These are phyloP conservation scores for Cytospora chrysosperma DNA, from an alignment of 2,329 filamentous ascomycete species.

Conservation along the genomic window DNA sequence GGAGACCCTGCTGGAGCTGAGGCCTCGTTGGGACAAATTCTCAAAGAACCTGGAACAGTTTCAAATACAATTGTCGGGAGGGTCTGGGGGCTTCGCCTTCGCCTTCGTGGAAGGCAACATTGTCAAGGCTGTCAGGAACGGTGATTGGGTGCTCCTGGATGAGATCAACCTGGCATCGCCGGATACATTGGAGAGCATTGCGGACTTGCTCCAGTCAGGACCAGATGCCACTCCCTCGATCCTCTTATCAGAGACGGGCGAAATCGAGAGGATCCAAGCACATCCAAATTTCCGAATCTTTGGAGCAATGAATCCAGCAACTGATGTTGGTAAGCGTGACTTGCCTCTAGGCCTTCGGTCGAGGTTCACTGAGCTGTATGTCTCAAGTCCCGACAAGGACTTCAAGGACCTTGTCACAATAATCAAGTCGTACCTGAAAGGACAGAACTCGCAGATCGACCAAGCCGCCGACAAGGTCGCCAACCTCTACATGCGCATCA, in stretches of 20 bases:
- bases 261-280: slow-evolving; percentile 83
- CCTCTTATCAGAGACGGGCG: slow-evolving; percentile 87
- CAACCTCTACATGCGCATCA: slow-evolving; percentile 83
- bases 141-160: slow-evolving; percentile 94
- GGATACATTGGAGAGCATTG: slow-evolving; percentile 91
- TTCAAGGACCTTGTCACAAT: slow-evolving; percentile 83
- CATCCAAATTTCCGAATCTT: slow-evolving; percentile 95
- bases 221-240: slow-evolving; percentile 74
- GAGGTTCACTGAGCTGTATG: slow-evolving; percentile 93
- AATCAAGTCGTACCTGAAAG: slow-evolving; percentile 82
- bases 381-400: slow-evolving; percentile 84
- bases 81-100: slow-evolving; percentile 80
- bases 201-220: slow-evolving; percentile 78
- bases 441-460: slow-evolving; percentile 67
- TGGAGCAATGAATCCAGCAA: slow-evolving; percentile 98
- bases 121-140: slow-evolving; percentile 91
- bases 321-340: slow-evolving; percentile 94
- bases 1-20: slow-evolving; percentile 57
- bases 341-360: slow-evolving; percentile 84
- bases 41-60: slow-evolving; percentile 72
- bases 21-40: slow-evolving; percentile 78
- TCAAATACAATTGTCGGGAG: slow-evolving; percentile 72
- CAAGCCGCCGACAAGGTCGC: slow-evolving; percentile 79
- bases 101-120: slow-evolving; percentile 96
- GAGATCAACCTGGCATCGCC: slow-evolving; percentile 96